Evolutionary conservation across 768 basidiomycete species (phyloP), one percentile per base, ranked within the genome.

Genomic region (Naganishia onofrii): DNA sequence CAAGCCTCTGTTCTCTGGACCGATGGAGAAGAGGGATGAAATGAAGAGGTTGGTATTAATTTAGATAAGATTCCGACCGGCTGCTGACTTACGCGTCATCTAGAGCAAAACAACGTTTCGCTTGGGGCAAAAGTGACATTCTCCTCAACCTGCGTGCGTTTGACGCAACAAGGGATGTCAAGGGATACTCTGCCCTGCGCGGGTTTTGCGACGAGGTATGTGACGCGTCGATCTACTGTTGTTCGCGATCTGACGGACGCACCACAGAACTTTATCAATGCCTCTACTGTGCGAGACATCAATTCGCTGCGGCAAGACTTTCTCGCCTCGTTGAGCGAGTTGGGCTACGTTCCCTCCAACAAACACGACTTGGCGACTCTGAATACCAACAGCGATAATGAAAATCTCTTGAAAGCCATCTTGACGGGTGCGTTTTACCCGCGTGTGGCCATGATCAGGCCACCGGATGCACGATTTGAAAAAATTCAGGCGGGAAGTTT

Each of bases 371-470:
- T 80, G 9, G 71, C 71, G 0, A 80, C 81, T 23, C 84, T 91
- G 63, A 93, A 92, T 74, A 77, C 80, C 44, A 88, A 92, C 78
- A 86, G 86, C 69, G 75, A 81, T 0, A 87, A 91, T 74, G 83
- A 84, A 44, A 91, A 89, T 76, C 85, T 97, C 29, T 81, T 96
- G 75, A 95, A 95, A 79, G 87, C 88, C 7, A 86, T 93, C 71
- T 84, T 96, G 38, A 86, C 92, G 15, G 92, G 91, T 9, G 93
- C 92, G 1, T 84, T 95, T 26, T 93, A 91, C 86, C 92, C 92
- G 2, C 87, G 89, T 32, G 86, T 93, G 58, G 91, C 88, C 0
- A 86, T 87, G 63, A 87, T 94, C 28, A 85, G 87, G 71, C 84
- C 93, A 26, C 93, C 91, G 0, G 82, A 84, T 68, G 86, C 87